These are phyloP conservation scores for Agapanthus africanus DNA, from an alignment of 106 monocot species.

Conservation along the genomic window DNA sequence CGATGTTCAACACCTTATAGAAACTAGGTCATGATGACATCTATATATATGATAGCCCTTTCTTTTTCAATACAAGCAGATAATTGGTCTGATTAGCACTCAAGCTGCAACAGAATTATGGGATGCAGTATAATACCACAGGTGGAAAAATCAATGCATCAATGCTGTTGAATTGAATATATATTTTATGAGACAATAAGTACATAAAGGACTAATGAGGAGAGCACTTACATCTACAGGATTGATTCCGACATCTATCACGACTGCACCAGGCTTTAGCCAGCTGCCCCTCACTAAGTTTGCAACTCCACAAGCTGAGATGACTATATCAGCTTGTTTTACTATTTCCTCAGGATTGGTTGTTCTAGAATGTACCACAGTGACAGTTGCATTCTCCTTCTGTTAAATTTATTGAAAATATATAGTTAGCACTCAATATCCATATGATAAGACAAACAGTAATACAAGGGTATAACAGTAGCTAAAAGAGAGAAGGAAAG, in stretches of 20 bases:
- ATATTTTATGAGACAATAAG: too few relatives aligned
- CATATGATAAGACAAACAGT: neutral
- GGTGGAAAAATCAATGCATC: too few relatives aligned
- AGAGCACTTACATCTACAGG: slow-evolving; percentile 66
- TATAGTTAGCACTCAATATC: neutral
- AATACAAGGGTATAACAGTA: neutral
- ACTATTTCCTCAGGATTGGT: slow-evolving; percentile 86
- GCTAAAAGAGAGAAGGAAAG: neutral
- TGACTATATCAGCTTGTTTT: slow-evolving; percentile 84
- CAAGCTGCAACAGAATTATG: too few relatives aligned
- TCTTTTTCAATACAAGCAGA: too few relatives aligned
- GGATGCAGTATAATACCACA: too few relatives aligned
- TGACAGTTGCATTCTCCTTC: slow-evolving; percentile 87
- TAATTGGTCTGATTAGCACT: too few relatives aligned
- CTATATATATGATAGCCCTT: too few relatives aligned
- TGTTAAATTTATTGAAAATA: slow-evolving; percentile 17
- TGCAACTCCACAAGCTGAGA: slow-evolving; percentile 79
- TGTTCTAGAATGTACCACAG: slow-evolving; percentile 83
- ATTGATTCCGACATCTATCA: slow-evolving; percentile 96
- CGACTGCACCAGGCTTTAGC: slow-evolving; percentile 94
- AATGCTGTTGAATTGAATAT: too few relatives aligned
- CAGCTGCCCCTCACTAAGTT: slow-evolving; percentile 85
- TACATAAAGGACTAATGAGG: neutral
- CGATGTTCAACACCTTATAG: too few relatives aligned
- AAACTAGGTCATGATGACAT: too few relatives aligned